These are phyloP conservation scores for Lactarius quietus DNA, from an alignment of 768 basidiomycete species.

Conservation along the genomic window DNA sequence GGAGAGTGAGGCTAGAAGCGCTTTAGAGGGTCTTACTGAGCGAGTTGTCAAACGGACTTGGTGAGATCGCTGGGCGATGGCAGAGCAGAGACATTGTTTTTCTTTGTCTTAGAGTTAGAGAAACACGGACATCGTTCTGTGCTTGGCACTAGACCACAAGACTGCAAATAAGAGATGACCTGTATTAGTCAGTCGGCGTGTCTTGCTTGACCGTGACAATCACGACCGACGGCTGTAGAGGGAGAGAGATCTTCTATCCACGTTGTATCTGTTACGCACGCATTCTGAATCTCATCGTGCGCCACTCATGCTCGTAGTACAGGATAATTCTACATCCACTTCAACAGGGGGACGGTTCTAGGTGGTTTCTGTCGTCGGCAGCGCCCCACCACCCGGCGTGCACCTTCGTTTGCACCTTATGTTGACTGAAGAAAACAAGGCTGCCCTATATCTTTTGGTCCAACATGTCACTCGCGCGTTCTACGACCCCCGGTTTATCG, in stretches of 20 bases:
- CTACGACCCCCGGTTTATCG: slow-evolving; percentile 89
- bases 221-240: slow-evolving; percentile 6
- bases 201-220: slow-evolving; percentile 9
- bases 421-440: slow-evolving; percentile 71
- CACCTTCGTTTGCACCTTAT: slow-evolving; percentile 21
- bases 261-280: slow-evolving; percentile 21
- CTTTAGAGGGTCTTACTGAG: slow-evolving; percentile 69
- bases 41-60: slow-evolving; percentile 60
- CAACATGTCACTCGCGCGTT: slow-evolving; percentile 92
- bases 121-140: not conserved
- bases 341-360: not conserved
- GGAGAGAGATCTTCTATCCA: not conserved
- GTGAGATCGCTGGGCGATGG: slow-evolving; percentile 32
- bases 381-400: slow-evolving; percentile 7
- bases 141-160: too few relatives aligned
- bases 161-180: not conserved
- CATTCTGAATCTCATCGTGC: slow-evolving; percentile 16
- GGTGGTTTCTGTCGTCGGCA: slow-evolving; percentile 9
- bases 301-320: slow-evolving; percentile 20
- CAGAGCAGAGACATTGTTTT: slow-evolving; percentile 2
- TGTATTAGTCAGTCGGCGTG: slow-evolving; percentile 10
- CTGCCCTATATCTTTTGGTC: slow-evolving; percentile 80
- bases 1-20: slow-evolving; percentile 73
- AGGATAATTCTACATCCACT: slow-evolving; percentile 5
- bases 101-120: not conserved